Base-by-base conservation (phyloP, 805 yeast species). In the Candida silvicultrix region DNA sequence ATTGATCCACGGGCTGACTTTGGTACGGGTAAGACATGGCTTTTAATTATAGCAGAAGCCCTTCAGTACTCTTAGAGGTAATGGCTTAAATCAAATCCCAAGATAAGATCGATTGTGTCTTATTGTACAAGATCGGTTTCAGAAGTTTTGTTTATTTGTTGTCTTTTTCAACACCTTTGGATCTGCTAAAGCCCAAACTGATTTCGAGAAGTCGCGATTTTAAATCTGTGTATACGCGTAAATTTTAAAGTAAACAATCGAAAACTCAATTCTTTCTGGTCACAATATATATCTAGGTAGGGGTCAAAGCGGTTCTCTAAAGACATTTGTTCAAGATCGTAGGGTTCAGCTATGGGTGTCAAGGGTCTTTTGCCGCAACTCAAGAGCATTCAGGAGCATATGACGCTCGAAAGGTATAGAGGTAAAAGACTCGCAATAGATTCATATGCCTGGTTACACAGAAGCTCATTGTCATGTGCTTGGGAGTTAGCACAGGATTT, bases 361-460 rank as follows among this genome's bases (percentile, higher is more conserved):
- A 69, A 81, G 22, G 97, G 97, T 0, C 71, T 92, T 21, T 76
- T 89, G 29, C 90, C 86, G n/a, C 78, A 77, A 46, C 70, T 92
- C 50, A 87, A 85, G 60, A 79, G 85, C 25, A 83, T 87, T 38
- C 94, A 85, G 56, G 74, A 74, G 44, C 72, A 75, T 0, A 73
- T 77, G 2, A 65, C 82, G 2, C 66, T 90, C 40, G 74, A 75
- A 45, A 66, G 75, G 32, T 87, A 80, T 61, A 65, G 79, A 14
- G 97, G 96, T 1, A 73, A 82, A 56, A 80, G 85, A 0, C 67
- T 90, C 38, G 99, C 96, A 0, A 83, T 94, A n/a, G 99, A 94
- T 60, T 90, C 96, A 0, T 94, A 89, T 59, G 89, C 97, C 1
- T 94, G 99, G 99, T 75, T 94, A 5, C 99, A 94, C 65, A 78